Conservation (phyloP, 192 early-diverging fungal species). For the Funneliformis geosporum region DNA sequence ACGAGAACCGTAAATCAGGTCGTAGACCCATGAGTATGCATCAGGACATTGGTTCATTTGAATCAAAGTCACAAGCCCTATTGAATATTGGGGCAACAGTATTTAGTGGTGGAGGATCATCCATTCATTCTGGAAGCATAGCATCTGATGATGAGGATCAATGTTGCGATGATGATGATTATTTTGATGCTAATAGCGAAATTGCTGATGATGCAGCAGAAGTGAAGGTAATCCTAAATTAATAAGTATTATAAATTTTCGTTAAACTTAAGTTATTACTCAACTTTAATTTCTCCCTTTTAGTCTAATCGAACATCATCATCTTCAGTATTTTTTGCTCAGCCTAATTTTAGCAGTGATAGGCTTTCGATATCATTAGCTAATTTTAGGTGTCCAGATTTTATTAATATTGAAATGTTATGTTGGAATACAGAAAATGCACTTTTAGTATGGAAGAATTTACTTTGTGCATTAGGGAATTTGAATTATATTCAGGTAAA, state of each 20-base stretch:
- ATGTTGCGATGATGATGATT: slow-evolving; percentile 19
- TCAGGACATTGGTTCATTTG: slow-evolving; percentile 24
- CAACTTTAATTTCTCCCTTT: background rate
- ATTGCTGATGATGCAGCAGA: slow-evolving; percentile 21
- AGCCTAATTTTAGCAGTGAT: slow-evolving; percentile 45
- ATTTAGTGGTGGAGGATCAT: slow-evolving; percentile 16
- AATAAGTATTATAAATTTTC: background rate
- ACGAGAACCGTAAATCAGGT: background rate
- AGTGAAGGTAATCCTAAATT: slow-evolving; percentile 9
- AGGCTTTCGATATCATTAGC: slow-evolving; percentile 47
- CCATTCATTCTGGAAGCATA: slow-evolving; percentile 23
- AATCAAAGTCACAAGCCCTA: slow-evolving; percentile 14
- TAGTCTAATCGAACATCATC: slow-evolving; percentile 45
- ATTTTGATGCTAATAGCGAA: slow-evolving; percentile 29
- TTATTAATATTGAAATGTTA: slow-evolving; percentile 53
- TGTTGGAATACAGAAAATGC: slow-evolving; percentile 45
- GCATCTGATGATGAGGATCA: slow-evolving; percentile 28
- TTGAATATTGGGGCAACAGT: slow-evolving; percentile 18
- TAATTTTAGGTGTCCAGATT: slow-evolving; percentile 56
- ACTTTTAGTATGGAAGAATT: slow-evolving; percentile 73
- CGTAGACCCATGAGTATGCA: slow-evolving; percentile 34
- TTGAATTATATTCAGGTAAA: slow-evolving; percentile 66
- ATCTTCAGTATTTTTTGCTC: slow-evolving; percentile 31
- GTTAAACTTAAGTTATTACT: background rate
- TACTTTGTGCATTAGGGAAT: slow-evolving; percentile 76